Conservation (phyloP, 2,329 filamentous ascomycete genomes). For the Bipolaris victoriae region DNA sequence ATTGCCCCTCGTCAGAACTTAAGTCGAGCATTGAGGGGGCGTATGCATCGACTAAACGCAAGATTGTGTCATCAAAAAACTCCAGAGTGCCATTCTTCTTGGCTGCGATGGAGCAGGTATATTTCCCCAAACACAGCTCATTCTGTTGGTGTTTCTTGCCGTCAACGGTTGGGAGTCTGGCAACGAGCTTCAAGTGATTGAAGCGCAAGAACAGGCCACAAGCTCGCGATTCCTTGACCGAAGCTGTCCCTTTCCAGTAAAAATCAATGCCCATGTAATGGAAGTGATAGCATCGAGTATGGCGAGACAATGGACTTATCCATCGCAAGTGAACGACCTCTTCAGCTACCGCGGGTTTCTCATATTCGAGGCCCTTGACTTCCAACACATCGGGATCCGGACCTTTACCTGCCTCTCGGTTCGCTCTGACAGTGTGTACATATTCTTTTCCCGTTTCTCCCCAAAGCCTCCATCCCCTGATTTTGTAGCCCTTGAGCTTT, state of each 20-base stretch:
- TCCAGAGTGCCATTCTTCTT: constrained; percentile 38
- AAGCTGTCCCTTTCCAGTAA: constrained; percentile 45
- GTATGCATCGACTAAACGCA: constrained; percentile 18
- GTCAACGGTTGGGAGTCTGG: neutral
- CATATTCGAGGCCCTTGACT: neutral
- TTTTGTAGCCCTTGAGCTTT: constrained; percentile 38
- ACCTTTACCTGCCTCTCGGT: constrained; percentile 19
- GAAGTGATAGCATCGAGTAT: constrained; percentile 42
- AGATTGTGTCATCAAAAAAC: constrained; percentile 33
- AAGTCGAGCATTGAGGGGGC: neutral
- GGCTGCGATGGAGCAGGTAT: constrained; percentile 31
- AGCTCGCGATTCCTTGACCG: constrained; percentile 27
- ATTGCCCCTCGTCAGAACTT: neutral
- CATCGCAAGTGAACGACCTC: constrained; percentile 36
- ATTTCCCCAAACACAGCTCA: constrained; percentile 40
- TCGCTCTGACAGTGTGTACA: constrained; percentile 27
- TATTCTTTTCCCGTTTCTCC: constrained; percentile 42
- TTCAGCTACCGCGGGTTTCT: constrained; percentile 19
- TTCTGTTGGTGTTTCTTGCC: neutral
- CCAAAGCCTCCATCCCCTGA: constrained; percentile 40
- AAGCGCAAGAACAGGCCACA: constrained; percentile 34
- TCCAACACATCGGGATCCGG: constrained; percentile 23
- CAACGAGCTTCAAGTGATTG: constrained; percentile 44
- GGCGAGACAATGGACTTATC: constrained; percentile 32
- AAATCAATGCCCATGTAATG: constrained; percentile 36